These are phyloP conservation scores for Coffea canephora DNA, from an alignment of 257 asterid genomes.

Conservation along the genomic window DNA sequence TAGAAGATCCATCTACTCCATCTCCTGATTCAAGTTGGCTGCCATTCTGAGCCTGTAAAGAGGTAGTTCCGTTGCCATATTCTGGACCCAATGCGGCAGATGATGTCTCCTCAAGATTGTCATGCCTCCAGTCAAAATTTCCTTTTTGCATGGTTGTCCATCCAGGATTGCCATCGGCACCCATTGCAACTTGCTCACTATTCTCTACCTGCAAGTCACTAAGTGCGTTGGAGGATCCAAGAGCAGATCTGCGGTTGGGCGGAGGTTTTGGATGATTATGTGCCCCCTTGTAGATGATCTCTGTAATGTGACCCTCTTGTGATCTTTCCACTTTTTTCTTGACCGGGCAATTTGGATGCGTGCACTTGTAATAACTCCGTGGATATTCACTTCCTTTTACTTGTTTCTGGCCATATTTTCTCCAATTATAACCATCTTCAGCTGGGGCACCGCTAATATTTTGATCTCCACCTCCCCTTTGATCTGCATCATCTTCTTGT, in stretches of 20 bases:
- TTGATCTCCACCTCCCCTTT: slow-evolving; percentile 53
- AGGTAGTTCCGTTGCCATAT: slow-evolving; percentile 34
- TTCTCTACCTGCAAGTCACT: slow-evolving; percentile 45
- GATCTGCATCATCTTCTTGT: slow-evolving; percentile 52
- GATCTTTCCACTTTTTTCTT: slow-evolving; percentile 87
- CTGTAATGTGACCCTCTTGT: slow-evolving; percentile 70
- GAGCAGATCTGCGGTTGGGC: slow-evolving; percentile 51
- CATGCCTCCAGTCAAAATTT: slow-evolving; percentile 43
- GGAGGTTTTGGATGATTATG: slow-evolving; percentile 78
- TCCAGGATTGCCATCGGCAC: slow-evolving; percentile 32
- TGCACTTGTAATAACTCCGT: slow-evolving; percentile 89
- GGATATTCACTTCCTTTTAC: slow-evolving; percentile 86
- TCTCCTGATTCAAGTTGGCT: slow-evolving; percentile 47
- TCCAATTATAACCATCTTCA: slow-evolving; percentile 84
- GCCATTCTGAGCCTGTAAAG: slow-evolving; percentile 41
- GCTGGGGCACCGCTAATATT: slow-evolving; percentile 46
- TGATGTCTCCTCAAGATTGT: slow-evolving; percentile 47
- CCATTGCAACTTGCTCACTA: slow-evolving; percentile 37
- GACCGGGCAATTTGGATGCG: slow-evolving; percentile 60
- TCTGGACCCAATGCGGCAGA: slow-evolving; percentile 40
- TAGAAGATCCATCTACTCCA: slow-evolving; percentile 51
- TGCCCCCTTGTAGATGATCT: slow-evolving; percentile 73
- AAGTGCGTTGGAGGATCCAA: slow-evolving; percentile 45
- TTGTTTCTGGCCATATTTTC: slow-evolving; percentile 87
- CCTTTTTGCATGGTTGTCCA: slow-evolving; percentile 53